A percentile compares a stretch with the other conserved stretches of the same genome.
phyloP scores from a whole-genome alignment of 805 yeast species.

The Saturnispora ahearnii region DNA sequence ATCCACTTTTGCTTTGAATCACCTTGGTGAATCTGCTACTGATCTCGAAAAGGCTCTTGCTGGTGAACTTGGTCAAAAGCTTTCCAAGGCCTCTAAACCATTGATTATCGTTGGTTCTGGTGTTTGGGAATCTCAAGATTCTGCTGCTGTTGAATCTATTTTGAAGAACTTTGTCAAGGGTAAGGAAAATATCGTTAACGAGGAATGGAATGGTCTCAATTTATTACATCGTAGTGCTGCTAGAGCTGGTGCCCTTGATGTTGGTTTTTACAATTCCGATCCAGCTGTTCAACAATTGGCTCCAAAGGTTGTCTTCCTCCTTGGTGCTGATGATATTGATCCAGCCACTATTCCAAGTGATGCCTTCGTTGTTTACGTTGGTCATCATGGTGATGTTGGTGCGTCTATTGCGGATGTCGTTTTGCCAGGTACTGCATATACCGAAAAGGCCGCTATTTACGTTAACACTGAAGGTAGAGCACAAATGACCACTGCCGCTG shows the following conservation, averaged over 20 bases:
- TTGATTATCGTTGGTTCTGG: constrained; percentile 77
- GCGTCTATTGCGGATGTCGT: constrained; percentile 84
- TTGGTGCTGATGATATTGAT: constrained; percentile 76
- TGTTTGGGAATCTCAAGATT: constrained; percentile 58
- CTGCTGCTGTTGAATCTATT: constrained; percentile 47
- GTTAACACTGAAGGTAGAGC: constrained; percentile 89
- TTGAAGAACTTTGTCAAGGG: constrained; percentile 53
- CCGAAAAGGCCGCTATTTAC: constrained; percentile 77
- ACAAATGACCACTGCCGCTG: constrained; percentile 78
- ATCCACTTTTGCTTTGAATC: constrained; percentile 58
- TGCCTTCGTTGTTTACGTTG: constrained; percentile 83
- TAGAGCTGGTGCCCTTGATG: constrained; percentile 79
- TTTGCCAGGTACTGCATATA: constrained; percentile 81
- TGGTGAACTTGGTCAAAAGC: constrained; percentile 62
- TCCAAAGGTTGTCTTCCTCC: constrained; percentile 70
- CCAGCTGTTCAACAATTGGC: constrained; percentile 38
- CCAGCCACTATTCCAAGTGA: constrained; percentile 67
- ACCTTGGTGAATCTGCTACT: constrained; percentile 52
- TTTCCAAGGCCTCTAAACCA: constrained; percentile 61
- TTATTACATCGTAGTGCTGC: constrained; percentile 78
- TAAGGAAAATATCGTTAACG: constrained; percentile 50
- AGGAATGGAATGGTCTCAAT: constrained; percentile 76
- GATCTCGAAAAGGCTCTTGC: constrained; percentile 50
- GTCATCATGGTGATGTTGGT: constrained; percentile 87
- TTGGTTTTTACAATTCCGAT: constrained; percentile 56